Conservation (phyloP, 164 flowering plant genomes). For the Magnolia changhungtana region DNA sequence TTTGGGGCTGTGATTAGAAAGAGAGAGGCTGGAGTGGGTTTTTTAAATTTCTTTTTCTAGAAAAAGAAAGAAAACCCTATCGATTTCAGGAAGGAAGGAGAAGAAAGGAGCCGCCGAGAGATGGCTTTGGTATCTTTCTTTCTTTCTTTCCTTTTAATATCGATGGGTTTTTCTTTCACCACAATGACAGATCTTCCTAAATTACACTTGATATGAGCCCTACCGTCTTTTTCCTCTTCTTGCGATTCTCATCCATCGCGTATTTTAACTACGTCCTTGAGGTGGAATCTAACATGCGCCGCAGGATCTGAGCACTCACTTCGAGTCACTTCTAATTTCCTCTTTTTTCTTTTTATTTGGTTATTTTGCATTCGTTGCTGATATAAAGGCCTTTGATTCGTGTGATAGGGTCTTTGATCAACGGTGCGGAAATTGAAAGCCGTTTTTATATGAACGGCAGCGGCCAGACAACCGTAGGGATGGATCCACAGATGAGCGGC, state of each 20-base stretch:
- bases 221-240: background rate
- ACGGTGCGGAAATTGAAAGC: slow-evolving; percentile 38
- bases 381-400: background rate
- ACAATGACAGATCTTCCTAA: slow-evolving; percentile 34
- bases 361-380: slow-evolving; percentile 13
- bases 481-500: slow-evolving; percentile 65
- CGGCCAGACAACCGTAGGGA: slow-evolving; percentile 89
- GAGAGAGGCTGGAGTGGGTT: slow-evolving; percentile 74
- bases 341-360: background rate
- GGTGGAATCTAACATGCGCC: background rate
- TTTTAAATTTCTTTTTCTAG: background rate
- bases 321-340: background rate
- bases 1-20: slow-evolving; percentile 42
- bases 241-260: background rate
- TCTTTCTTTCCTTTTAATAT: slow-evolving; percentile 1
- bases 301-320: background rate
- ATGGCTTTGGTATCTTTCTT: slow-evolving; percentile 19
- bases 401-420: slow-evolving; percentile 9
- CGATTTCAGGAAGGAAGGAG: background rate
- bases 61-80: background rate
- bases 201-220: slow-evolving; percentile 70
- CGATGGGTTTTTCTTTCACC: slow-evolving; percentile 20
- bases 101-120: slow-evolving; percentile 19
- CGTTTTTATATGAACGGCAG: slow-evolving; percentile 29
- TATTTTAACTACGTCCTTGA: background rate